Conservation (phyloP, 2,329 filamentous ascomycete genomes). For the Colletotrichum australisinense region DNA sequence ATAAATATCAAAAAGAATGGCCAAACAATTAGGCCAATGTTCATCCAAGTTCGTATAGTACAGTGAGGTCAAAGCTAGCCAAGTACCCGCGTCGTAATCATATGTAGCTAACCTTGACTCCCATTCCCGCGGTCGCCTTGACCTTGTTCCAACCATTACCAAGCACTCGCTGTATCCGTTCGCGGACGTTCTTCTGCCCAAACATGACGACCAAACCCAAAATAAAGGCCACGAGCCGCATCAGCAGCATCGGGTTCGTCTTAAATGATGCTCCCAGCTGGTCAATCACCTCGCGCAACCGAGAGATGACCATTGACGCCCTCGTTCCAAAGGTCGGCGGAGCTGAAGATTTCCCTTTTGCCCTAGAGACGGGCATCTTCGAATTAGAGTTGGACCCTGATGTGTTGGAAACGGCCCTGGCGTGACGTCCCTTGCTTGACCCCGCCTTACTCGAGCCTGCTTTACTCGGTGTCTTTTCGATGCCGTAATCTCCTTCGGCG, state of each 20-base stretch:
- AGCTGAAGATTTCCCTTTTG: constrained; percentile 46
- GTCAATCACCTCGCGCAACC: constrained; percentile 63
- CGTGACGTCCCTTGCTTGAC: constrained; percentile 47
- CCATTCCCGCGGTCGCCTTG: constrained; percentile 90
- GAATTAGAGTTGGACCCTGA: constrained; percentile 41
- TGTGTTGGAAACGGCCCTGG: constrained; percentile 46
- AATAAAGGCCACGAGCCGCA: constrained; percentile 80
- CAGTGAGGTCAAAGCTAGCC: constrained; percentile 36
- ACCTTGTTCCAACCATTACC: constrained; percentile 83
- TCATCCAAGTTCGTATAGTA: constrained; percentile 37
- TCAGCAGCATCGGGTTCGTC: constrained; percentile 67
- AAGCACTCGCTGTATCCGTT: constrained; percentile 77
- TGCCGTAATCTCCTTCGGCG: constrained; percentile 76
- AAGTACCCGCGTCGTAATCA: constrained; percentile 52
- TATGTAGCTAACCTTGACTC: constrained; percentile 97
- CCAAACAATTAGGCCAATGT: constrained; percentile 16
- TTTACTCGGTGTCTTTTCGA: constrained; percentile 64
- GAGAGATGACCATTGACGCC: constrained; percentile 64
- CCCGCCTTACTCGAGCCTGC: constrained; percentile 50
- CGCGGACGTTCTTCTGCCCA: constrained; percentile 78
- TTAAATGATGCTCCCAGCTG: constrained; percentile 62
- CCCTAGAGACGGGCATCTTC: constrained; percentile 42
- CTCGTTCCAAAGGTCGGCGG: constrained; percentile 56
- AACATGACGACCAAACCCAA: constrained; percentile 82
- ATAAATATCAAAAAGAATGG: constrained; percentile 1